Conservation (phyloP, 352 stramenopile genomes). For the Phytopythium sindhum region DNA sequence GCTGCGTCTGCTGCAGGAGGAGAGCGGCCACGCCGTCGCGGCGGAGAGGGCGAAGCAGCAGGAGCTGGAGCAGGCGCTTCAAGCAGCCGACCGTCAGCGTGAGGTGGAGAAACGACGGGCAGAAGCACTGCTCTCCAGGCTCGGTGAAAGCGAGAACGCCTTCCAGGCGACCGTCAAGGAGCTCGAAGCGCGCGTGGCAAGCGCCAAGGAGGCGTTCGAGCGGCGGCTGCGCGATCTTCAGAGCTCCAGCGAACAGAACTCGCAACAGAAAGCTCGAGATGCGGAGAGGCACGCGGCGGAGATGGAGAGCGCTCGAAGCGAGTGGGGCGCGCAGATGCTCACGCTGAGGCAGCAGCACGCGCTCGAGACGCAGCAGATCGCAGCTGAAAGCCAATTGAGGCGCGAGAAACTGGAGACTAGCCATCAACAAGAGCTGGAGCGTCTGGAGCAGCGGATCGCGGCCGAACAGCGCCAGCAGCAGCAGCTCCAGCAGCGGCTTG, state of each 20-base stretch:
- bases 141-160: constrained; percentile 10
- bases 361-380: constrained; percentile 61
- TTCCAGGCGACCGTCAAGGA: constrained; percentile 44
- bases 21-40: constrained; percentile 17
- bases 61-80: constrained; percentile 22
- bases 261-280: constrained; percentile 24
- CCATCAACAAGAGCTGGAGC: constrained; percentile 10
- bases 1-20: constrained; percentile 38
- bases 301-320: constrained; percentile 6
- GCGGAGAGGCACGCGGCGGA: constrained; percentile 6
- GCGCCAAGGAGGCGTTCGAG: constrained; percentile 35
- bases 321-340: constrained; percentile 20
- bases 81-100: constrained; percentile 33
- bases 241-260: constrained; percentile 14
- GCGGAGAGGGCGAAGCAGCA: constrained; percentile 23
- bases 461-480: constrained; percentile 14
- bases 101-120: constrained; percentile 28
- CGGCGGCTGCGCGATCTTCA: constrained; percentile 36
- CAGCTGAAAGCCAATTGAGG: constrained; percentile 64
- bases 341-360: constrained; percentile 35
- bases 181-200: constrained; percentile 40
- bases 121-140: background rate
- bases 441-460: constrained; percentile 22
- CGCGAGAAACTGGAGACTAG: constrained; percentile 55
- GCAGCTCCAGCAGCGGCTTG: constrained; percentile 17